These are phyloP conservation scores for Dactylellina haptotyla DNA, from an alignment of 2,329 filamentous ascomycete species.

Conservation along the genomic window DNA sequence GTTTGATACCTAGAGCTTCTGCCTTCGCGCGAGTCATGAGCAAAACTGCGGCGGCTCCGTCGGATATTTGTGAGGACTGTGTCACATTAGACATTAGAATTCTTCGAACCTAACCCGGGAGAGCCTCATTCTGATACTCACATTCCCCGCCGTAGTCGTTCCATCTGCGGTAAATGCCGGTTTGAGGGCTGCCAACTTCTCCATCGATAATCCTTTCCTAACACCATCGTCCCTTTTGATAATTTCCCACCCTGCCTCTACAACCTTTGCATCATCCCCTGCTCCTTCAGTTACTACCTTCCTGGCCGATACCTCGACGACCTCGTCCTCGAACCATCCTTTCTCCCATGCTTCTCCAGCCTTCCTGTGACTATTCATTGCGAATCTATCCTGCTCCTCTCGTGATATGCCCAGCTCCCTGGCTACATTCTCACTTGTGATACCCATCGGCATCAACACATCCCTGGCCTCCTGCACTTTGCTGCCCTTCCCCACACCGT, in stretches of 20 bases:
- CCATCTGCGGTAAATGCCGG: conserved; percentile 83
- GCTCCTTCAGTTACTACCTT: conserved; percentile 71
- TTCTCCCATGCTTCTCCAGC: conserved; percentile 75
- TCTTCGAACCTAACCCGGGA: neutral
- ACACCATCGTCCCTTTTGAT: conserved; percentile 84
- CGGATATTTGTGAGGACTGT: conserved; percentile 78
- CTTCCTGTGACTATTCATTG: conserved; percentile 76
- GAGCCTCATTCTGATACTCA: conserved; percentile 19
- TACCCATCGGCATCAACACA: conserved; percentile 93
- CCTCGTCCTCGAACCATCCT: conserved; percentile 80
- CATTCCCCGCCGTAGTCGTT: conserved; percentile 83
- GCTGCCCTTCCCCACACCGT: conserved; percentile 65
- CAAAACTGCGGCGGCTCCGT: conserved; percentile 84
- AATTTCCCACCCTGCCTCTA: conserved; percentile 71
- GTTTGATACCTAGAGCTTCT: conserved; percentile 75
- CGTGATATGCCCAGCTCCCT: conserved; percentile 77
- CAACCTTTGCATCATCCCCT: conserved; percentile 64
- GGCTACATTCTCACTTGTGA: conserved; percentile 90
- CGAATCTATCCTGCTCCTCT: conserved; percentile 83
- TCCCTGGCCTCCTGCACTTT: conserved; percentile 76
- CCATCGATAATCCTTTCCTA: conserved; percentile 72
- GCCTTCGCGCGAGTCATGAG: conserved; percentile 87
- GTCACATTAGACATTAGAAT: neutral
- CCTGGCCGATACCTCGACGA: conserved; percentile 75
- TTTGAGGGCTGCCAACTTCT: conserved; percentile 81